Base-by-base conservation (phyloP, 225 moss, liverwort and hornwort species). In the Takakia lepidozioides region DNA sequence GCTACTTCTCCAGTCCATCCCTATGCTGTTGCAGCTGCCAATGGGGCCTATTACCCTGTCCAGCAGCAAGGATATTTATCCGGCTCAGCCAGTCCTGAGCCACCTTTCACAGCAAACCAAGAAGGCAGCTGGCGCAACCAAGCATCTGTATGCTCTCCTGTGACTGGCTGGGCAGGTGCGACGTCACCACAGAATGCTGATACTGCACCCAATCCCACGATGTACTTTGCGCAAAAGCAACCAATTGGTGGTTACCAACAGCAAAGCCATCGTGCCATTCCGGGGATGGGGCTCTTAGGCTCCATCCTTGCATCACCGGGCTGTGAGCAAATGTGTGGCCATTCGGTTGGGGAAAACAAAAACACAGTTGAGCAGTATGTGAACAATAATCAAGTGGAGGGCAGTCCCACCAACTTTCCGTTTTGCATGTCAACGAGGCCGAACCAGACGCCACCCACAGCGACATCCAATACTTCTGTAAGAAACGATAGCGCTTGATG, bases 361-460 rank as follows among this genome's bases (percentile, higher is more conserved):
- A 47, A 10, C 9, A 30, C 22, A 1, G 35, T 60, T 0, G 71
- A 68, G 3, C 71, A 72, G 28, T 71, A 60, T 28, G n/a, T n/a
- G n/a, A 23, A 58, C 16, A 64, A 36, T 13, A 66, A 70, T 21
- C 63, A 76, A 2, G 71, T 64, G 0, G 72, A 72, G 25, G 72
- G 67, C 67, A 77, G 72, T 6, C 26, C 72, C 18, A 72, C 71
- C 32, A 77, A 77, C 11, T 77, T 77, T 25, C 64, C 72, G 3
- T 57, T 71, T 10, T 63, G 71, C 4, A 11, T 67, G 1, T 54
- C 54, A 1, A 40, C 58, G 18, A 69, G 54, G 21, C 28, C 71
- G 0, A 0, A 58, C 17, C 62, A 56, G 19, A 8, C 58, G 23
- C 58, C 60, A 51, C 38, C 34, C 0, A 43, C 52, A 1, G 19